Evolutionary conservation across 345 rosid species (phyloP), one percentile per base, ranked within the genome.

Genomic region (Rhodamnia argentea): DNA sequence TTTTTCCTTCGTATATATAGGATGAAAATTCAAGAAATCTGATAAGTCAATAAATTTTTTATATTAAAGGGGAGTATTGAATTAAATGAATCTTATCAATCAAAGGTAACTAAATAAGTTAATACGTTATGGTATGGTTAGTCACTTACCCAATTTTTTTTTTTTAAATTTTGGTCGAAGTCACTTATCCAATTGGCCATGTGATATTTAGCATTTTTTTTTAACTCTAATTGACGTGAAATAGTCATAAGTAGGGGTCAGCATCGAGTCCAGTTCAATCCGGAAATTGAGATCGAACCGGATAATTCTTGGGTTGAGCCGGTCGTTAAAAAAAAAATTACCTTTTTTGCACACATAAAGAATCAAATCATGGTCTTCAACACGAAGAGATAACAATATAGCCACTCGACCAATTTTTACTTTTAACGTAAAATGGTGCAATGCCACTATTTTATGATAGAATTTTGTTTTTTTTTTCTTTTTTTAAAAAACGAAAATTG

Each of bases 241-340:
- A 50, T 50, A 59, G 32, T 13, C 37, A n/a, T n/a, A n/a, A n/a
- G 51, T 50, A 50, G 51, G 70, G 32, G 70, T 59, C 8, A 59
- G 70, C 32, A 59, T 59, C 16, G 18, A 8, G 29, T 59, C 32
- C 32, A 3, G 9, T 59, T 59, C 32, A 59, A 59, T n/a, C 8
- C 9, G 27, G 14, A n/a, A 59, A 59, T 7, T n/a, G 27, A 29
- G 70, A 59, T 15, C 5, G 14, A 59, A 13, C 16, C 8, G 1
- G 3, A 0, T 2, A 2, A 59, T n/a, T 58, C 15, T 27, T 14
- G 0, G n/a, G 29, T 58, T 26, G n/a, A n/a, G 13, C 2, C 3
- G 12, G 51, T 10, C 51, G 26, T 12, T 58, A 2, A 37, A 1
- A 12, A 26, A 58, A 26, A 10, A 11, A n/a, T n/a, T 50, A n/a